Evolutionary conservation across 148 eudicot species (phyloP), one percentile per base, ranked within the genome.

Genomic region (Beta vulgaris): DNA sequence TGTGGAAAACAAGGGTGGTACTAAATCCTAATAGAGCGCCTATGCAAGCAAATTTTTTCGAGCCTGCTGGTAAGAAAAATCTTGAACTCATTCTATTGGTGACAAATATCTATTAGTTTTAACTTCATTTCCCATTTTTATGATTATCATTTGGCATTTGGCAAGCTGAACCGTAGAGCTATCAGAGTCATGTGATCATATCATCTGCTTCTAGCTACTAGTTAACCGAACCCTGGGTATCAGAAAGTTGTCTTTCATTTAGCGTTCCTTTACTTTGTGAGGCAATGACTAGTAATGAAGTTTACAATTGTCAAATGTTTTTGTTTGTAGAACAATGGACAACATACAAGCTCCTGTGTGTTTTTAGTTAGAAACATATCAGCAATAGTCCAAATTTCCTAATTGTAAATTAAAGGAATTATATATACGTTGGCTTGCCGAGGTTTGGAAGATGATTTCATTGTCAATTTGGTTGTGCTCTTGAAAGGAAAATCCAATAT

Each of bases 21-120:
- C 90, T 75, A 51, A 80, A 92, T 87, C 91, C 97, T 19, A 92
- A 90, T 78, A 88, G 85, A 78, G 91, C 97, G 31, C 96, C 96
- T 25, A 86, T 85, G 84, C 92, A 86, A 85, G 92, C 97, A 71
- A 91, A 86, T 69, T 95, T 92, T 83, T 95, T 95, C 76, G 98
- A 95, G 86, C 83, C 95, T 84, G 97, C 98, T 83, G 96, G 98
- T 95, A 65, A 87, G 93, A 77, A 77, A 36, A 60, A 46, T 75
- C 34, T 71, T 66, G 9, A 9, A 51, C 12, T 31, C 69, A 49
- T 62, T 28, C 35, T 60, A 40, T 53, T 76, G 15, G 15, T 57
- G 63, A 29, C 25, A 32, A 37, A 19, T 4, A 26, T 57, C 1
- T 29, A 13, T n/a, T 5, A 14, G 28, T 4, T 29, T 5, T 15